Evolutionary conservation across 176 grass and related monocot species (phyloP), one percentile per base, ranked within the genome.

Genomic region (Musa schizocarpa): DNA sequence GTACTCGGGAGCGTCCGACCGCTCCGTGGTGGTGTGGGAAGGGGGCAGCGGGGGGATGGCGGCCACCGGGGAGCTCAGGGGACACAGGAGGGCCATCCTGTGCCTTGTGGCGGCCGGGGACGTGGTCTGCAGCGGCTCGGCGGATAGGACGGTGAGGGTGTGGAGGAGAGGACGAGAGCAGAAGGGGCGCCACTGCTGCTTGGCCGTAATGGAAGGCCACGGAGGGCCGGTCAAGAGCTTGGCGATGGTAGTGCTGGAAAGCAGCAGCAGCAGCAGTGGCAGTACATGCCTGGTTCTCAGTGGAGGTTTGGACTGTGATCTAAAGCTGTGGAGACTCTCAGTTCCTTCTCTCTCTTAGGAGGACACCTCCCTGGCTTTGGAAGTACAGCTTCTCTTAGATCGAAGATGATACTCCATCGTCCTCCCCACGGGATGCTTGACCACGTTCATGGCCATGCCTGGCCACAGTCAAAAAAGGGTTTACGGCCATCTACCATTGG

Each of bases 181-280:
- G 19, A 76, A 21, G 5, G 74, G 20, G n/a, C 25, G 52, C n/a
- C 89, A 96, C 82, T 48, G 63, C 9, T 92, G 86, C 56, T 74
- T 87, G 77, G 89, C 86, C 11, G 82, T 92, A 61, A 65, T 96
- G 43, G 84, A 84, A 58, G 87, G 89, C 21, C 92, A 96, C 27
- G 89, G 57, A 23, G 92, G 80, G 73, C 86, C 89, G 2, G 78
- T 96, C 23, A 96, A 92, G 82, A 80, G 89, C 80, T 69, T 96
- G 82, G 75, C 78, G 25, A 48, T 72, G 74, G 76, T 90, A 49
- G 86, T 84, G 20, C 77, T 10, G 62, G 2, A 79, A 83, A 77
- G 59, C 91, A 81, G 74, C 74, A 43, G 63, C 82, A 22, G 3
- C 65, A 25, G 16, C 3, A 9, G 23, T 2, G 61, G 70, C 17